Conservation (phyloP, 768 basidiomycete species). For the Amanita subjunquillea region DNA sequence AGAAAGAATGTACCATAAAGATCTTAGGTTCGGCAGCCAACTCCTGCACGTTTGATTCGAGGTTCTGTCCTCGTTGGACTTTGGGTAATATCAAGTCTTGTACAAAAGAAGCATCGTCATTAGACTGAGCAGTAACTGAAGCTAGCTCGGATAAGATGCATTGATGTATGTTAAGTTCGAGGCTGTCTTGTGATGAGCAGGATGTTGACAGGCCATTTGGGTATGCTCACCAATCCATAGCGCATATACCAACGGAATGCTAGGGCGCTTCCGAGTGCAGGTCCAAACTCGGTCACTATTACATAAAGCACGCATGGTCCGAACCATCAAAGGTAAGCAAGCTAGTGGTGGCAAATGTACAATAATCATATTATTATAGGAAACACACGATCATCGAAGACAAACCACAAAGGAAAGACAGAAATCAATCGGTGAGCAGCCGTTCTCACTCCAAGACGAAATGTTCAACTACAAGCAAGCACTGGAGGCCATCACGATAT, state of each 20-base stretch:
- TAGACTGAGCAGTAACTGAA: constrained; percentile 35
- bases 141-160: constrained; percentile 70
- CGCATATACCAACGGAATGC: background rate
- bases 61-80: constrained; percentile 21
- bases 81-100: constrained; percentile 53
- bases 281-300: background rate
- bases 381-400: background rate
- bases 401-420: background rate
- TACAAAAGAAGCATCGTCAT: constrained; percentile 36
- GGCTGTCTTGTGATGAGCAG: constrained; percentile 25
- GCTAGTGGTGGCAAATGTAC: background rate
- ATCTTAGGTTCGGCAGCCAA: constrained; percentile 9
- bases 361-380: background rate
- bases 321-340: background rate
- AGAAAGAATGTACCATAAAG: constrained; percentile 4
- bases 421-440: background rate
- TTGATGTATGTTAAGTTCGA: constrained; percentile 74
- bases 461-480: background rate
- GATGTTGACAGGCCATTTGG: background rate
- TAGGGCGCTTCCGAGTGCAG: too few relatives aligned
- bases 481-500: background rate
- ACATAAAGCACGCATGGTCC: background rate
- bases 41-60: constrained; percentile 12
- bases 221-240: constrained; percentile 39
- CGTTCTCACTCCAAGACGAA: too few relatives aligned